These are phyloP conservation scores for Halophytophthora polymorphica DNA, from an alignment of 352 stramenopile genomes.

Conservation along the genomic window DNA sequence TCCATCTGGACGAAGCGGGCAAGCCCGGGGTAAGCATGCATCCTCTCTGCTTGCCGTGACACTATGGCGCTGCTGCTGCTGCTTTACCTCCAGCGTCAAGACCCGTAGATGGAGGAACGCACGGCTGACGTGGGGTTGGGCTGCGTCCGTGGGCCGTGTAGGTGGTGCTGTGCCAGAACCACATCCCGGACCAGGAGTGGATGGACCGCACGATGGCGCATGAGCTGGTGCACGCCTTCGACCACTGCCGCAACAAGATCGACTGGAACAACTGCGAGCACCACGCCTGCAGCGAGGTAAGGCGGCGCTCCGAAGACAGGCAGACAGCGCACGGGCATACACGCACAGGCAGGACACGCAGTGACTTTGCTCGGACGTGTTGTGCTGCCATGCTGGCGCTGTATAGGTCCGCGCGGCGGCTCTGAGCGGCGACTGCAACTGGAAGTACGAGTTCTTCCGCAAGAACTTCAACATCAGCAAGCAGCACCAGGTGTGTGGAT, in stretches of 20 bases:
- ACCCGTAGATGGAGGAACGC: background rate
- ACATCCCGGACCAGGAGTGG: slow-evolving; percentile 88
- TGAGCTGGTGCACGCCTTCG: slow-evolving; percentile 93
- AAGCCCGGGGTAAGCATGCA: slow-evolving; percentile 51
- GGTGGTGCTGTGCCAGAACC: slow-evolving; percentile 89
- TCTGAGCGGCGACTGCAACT: slow-evolving; percentile 89
- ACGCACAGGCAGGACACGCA: no score
- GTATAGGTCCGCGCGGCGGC: slow-evolving; percentile 62
- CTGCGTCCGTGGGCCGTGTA: slow-evolving; percentile 10
- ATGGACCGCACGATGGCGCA: slow-evolving; percentile 92
- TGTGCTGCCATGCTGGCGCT: background rate
- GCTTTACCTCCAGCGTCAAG: background rate
- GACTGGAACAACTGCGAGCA: slow-evolving; percentile 93
- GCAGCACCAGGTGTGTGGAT: slow-evolving; percentile 75
- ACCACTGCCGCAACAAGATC: slow-evolving; percentile 91
- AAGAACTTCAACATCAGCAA: slow-evolving; percentile 89
- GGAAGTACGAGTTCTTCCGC: slow-evolving; percentile 90
- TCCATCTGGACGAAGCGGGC: slow-evolving; percentile 73
- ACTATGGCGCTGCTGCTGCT: no score
- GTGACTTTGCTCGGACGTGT: slow-evolving; percentile 4
- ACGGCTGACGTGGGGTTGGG: slow-evolving; percentile 6
- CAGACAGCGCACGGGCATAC: no score
- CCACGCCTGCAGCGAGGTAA: slow-evolving; percentile 90
- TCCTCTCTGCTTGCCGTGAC: no score
- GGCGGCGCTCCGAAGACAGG: background rate